A percentile compares a stretch with the other conserved stretches of the same genome.
Evolutionary conservation across 148 eudicot genomes (phyloP).

Genomic region (Dysphania ambrosioides): DNA sequence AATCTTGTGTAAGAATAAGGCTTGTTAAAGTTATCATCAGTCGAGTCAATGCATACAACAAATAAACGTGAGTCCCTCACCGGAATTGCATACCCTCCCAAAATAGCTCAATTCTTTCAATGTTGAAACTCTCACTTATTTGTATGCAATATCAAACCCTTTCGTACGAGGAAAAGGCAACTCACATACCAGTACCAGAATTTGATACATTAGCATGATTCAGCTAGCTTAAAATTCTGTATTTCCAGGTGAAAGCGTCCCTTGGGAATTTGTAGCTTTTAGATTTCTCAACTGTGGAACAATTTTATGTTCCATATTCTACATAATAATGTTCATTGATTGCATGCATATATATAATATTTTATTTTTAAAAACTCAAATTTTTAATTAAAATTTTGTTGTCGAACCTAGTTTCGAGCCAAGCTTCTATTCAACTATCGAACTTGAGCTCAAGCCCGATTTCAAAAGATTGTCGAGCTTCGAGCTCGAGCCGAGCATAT

Average conservation of each 20-base stretch:
- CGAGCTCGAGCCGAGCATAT: no score
- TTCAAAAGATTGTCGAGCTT: no score
- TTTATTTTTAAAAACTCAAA: no score
- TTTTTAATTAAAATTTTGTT: no score
- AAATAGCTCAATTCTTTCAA: background rate
- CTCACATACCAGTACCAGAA: background rate
- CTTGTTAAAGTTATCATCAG: no score
- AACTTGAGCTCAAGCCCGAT: no score
- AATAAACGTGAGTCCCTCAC: slow-evolving; percentile 10
- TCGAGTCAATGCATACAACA: background rate
- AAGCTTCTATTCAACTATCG: no score
- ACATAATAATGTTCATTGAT: background rate
- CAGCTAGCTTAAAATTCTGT: background rate
- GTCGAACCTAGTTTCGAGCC: no score
- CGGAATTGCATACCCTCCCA: background rate
- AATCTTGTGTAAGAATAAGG: no score
- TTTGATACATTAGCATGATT: background rate
- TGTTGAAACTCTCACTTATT: background rate
- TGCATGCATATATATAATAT: no score
- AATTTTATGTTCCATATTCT: background rate
- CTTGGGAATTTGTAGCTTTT: no score
- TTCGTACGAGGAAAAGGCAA: background rate
- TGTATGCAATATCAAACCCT: no score
- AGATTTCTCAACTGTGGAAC: background rate
- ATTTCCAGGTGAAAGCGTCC: background rate